Evolutionary conservation across 1,284 basidiomycete genomes (phyloP).

Genomic region (Cryptococcus sp.): DNA sequence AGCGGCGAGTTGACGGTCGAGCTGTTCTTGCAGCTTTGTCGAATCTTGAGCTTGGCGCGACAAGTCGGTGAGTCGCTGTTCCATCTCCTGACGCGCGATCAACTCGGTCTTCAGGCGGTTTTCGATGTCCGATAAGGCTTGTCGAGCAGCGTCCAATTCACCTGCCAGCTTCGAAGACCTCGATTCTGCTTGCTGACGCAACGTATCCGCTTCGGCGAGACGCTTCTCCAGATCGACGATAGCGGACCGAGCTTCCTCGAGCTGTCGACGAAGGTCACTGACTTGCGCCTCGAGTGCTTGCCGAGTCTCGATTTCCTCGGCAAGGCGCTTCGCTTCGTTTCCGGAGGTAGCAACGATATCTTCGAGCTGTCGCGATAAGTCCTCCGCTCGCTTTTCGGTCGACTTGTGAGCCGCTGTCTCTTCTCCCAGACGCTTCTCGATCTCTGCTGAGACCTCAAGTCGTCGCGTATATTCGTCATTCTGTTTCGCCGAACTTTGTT

Average conservation of each 20-base stretch:
- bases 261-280: too few species aligned
- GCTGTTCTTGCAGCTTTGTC: background rate
- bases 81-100: background rate
- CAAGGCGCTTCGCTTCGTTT: background rate
- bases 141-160: too few species aligned
- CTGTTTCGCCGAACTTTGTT: background rate
- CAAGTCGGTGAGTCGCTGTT: background rate
- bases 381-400: conserved; percentile 9
- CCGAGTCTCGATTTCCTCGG: background rate
- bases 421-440: too few species aligned
- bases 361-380: conserved; percentile 1
- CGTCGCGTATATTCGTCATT: too few species aligned
- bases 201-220: too few species aligned
- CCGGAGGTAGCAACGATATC: conserved; percentile 1
- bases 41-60: background rate
- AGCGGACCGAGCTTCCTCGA: too few species aligned
- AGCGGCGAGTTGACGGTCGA: background rate
- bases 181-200: too few species aligned
- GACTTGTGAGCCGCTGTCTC: background rate
- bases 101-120: background rate
- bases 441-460: too few species aligned
- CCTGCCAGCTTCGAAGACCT: too few species aligned
- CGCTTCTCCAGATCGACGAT: too few species aligned
- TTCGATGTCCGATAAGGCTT: too few species aligned
- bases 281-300: background rate